phyloP scores from a whole-genome alignment of 371 early-diverging fungal species.

The Saksenaea oblongispora region DNA sequence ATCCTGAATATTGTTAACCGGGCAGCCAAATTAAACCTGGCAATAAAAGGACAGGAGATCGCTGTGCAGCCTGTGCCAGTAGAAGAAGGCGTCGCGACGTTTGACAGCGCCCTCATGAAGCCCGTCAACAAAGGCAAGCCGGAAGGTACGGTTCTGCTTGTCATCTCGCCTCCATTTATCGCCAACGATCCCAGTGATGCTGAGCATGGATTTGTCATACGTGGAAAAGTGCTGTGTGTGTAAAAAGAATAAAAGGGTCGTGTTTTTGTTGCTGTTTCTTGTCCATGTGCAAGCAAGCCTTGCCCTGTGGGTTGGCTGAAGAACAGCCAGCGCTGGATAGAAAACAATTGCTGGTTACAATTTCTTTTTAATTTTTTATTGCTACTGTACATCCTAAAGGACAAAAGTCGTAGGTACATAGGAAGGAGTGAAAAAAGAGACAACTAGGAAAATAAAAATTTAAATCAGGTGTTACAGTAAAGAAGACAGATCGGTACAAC shows the following conservation, averaged over 20 bases:
- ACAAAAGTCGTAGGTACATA: too few relatives aligned
- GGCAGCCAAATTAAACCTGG: constrained; percentile 23
- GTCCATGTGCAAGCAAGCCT: too few relatives aligned
- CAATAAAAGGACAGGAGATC: constrained; percentile 36
- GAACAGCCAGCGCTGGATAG: too few relatives aligned
- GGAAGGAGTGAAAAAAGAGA: too few relatives aligned
- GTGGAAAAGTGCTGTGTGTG: constrained; percentile 17
- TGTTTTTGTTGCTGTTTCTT: not conserved
- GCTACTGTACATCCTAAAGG: not conserved
- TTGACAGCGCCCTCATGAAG: constrained; percentile 16
- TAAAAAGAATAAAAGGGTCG: not conserved
- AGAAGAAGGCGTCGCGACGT: constrained; percentile 12
- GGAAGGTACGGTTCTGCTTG: constrained; percentile 14
- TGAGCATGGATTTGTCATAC: constrained; percentile 24
- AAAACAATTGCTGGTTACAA: not conserved
- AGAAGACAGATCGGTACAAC: not conserved
- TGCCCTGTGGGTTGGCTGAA: too few relatives aligned
- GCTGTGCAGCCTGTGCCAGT: not conserved
- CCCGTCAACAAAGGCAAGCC: constrained; percentile 22
- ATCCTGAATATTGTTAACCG: constrained; percentile 17
- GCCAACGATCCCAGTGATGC: constrained; percentile 16
- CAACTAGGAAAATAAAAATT: not conserved
- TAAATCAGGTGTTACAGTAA: not conserved
- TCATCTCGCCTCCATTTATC: constrained; percentile 18
- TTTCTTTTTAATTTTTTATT: not conserved